Evolutionary conservation across 2,329 filamentous ascomycete genomes (phyloP), one percentile per base, ranked within the genome.

Genomic region (Kalmusia sp.): DNA sequence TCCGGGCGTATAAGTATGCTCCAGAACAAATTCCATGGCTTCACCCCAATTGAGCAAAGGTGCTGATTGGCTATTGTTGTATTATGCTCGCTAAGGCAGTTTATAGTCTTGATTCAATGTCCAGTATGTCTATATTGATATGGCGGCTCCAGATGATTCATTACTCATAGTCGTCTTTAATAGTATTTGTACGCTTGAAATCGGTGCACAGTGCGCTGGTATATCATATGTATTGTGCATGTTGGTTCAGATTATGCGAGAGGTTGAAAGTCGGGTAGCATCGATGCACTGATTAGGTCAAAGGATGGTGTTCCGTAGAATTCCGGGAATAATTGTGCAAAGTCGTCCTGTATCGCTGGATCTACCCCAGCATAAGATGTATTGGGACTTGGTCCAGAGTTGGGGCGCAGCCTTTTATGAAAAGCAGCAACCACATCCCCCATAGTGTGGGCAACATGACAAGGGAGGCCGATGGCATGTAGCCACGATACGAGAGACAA

Each of bases 1-100:
- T 80, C 54, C 57, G 78, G 43, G 77, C 77, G 27, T 79, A 80
- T 50, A 75, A 76, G 53, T 79, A 80, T 60, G 62, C 64, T 1
- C 63, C 68, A 14, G 72, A 77, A 34, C 64, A 79, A 52, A 62
- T 80, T 28, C 75, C 74, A 12, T 80, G 77, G 77, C 41, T 59
- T 31, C 34, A 56, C 19, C 48, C 57, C 3, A 58, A 58, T 17
- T 57, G 35, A 24, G 7, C 6, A 11, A 22, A 22, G n/a, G n/a
- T n/a, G n/a, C n/a, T n/a, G n/a, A n/a, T n/a, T n/a, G n/a, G n/a
- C n/a, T n/a, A n/a, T n/a, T n/a, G n/a, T n/a, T n/a, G 39, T 44
- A 22, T 22, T 40, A 31, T 17, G 38, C n/a, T n/a, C n/a, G n/a
- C n/a, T n/a, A n/a, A n/a, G n/a, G n/a, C n/a, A n/a, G n/a, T n/a